A percentile compares a stretch with the other conserved stretches of the same genome.
These are phyloP conservation scores for Candida jianshihensis DNA, from an alignment of 805 yeast species.

Conservation along the genomic window DNA sequence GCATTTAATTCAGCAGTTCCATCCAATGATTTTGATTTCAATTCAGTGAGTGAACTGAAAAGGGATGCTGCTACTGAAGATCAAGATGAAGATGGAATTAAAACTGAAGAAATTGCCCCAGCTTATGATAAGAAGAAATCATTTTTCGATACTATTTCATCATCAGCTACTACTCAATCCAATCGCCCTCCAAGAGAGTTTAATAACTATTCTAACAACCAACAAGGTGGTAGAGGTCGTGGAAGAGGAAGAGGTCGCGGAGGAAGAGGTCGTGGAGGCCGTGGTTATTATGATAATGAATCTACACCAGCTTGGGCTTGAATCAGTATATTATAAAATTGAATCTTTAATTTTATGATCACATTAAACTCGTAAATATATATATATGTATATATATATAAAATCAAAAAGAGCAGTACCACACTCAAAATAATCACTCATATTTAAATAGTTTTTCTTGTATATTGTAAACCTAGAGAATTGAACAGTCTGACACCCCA, in stretches of 20 bases:
- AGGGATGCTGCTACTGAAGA: constrained; percentile 9
- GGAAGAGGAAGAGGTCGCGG: constrained; percentile 16
- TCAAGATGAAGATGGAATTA: constrained; percentile 3
- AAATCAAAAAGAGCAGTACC: not conserved
- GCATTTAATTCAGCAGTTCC: constrained; percentile 32
- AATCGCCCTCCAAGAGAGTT: constrained; percentile 17
- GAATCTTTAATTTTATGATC: too few species aligned
- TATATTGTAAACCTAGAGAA: constrained; percentile 8
- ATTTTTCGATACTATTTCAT: constrained; percentile 81
- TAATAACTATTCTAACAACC: constrained; percentile 2
- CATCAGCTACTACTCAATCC: constrained; percentile 46
- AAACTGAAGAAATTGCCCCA: constrained; percentile 13
- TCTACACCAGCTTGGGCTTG: constrained; percentile 1
- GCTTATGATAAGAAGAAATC: constrained; percentile 77
- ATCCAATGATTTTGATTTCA: constrained; percentile 68
- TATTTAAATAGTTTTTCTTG: not conserved
- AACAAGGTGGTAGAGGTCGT: constrained; percentile 2
- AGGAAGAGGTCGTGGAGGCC: constrained; percentile 11
- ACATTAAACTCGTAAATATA: too few species aligned
- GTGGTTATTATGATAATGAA: constrained; percentile 2
- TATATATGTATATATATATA: not conserved
- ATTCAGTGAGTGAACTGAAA: constrained; percentile 42
- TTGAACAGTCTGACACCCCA: constrained; percentile 15
- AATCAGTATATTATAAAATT: too few species aligned
- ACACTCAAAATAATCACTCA: too few species aligned